These are phyloP conservation scores for Rhodotorula sp. DNA, from an alignment of 1,284 basidiomycete genomes.

Conservation along the genomic window DNA sequence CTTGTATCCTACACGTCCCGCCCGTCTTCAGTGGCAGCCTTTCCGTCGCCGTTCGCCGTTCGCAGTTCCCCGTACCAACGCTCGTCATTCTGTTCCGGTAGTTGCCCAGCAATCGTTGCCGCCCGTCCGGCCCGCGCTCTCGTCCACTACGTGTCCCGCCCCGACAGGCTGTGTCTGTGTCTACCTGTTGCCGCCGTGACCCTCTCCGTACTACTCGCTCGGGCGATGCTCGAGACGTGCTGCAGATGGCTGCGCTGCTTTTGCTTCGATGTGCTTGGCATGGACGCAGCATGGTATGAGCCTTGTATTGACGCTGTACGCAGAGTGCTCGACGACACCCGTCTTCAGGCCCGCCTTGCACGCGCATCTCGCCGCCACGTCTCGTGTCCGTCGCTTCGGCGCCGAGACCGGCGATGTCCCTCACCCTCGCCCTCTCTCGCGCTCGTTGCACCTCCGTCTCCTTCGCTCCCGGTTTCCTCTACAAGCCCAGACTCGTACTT, in stretches of 20 bases:
- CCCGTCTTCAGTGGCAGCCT: too few relatives aligned
- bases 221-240: background rate
- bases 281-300: too few relatives aligned
- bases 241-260: background rate
- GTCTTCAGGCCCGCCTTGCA: background rate
- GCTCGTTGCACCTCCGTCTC: background rate
- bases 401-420: background rate
- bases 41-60: too few relatives aligned
- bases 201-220: too few relatives aligned
- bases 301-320: background rate
- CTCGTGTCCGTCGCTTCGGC: background rate
- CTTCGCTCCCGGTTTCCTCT: background rate
- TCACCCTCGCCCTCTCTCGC: background rate
- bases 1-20: too few relatives aligned
- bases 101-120: too few relatives aligned
- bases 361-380: background rate
- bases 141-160: background rate
- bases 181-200: too few relatives aligned
- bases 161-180: background rate
- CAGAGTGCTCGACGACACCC: background rate
- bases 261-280: background rate
- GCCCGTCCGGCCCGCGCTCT: too few relatives aligned
- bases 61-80: too few relatives aligned
- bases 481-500: background rate
- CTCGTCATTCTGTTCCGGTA: too few relatives aligned